Evolutionary conservation across 2,329 filamentous ascomycete species (phyloP).

Genomic region (Neodidymelliopsis sp.): DNA sequence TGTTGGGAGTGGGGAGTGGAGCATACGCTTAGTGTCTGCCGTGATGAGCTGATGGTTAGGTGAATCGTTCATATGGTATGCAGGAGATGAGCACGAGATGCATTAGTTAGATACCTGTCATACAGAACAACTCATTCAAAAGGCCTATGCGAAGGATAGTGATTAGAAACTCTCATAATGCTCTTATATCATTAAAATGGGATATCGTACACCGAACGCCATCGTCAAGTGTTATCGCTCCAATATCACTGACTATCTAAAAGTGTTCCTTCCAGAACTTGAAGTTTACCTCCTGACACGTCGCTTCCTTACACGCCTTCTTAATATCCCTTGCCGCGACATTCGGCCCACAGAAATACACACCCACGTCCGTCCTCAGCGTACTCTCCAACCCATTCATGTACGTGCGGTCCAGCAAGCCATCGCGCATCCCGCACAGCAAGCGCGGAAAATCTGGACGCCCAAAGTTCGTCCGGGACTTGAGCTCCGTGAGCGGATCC

Average conservation of each 20-base stretch:
- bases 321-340: constrained; percentile 82
- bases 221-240: too few species aligned
- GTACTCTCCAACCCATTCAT: constrained; percentile 80
- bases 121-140: too few species aligned
- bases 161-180: too few species aligned
- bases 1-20: constrained; percentile 23
- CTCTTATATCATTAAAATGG: not conserved
- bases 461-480: constrained; percentile 90
- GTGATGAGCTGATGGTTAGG: too few species aligned
- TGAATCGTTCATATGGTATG: too few species aligned
- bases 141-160: too few species aligned
- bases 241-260: constrained; percentile 34
- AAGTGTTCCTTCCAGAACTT: constrained; percentile 99
- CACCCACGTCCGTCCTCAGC: constrained; percentile 84
- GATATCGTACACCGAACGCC: constrained; percentile 18
- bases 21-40: constrained; percentile 14
- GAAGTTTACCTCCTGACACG: constrained; percentile 82
- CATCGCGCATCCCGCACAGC: constrained; percentile 84
- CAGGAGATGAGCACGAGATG: too few species aligned
- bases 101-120: too few species aligned
- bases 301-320: constrained; percentile 76
- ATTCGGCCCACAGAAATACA: constrained; percentile 97
- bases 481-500: constrained; percentile 92
- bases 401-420: constrained; percentile 85
- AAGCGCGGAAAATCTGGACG: constrained; percentile 86